phyloP scores from a whole-genome alignment of 768 basidiomycete species.

The Auriscalpium orientale region DNA sequence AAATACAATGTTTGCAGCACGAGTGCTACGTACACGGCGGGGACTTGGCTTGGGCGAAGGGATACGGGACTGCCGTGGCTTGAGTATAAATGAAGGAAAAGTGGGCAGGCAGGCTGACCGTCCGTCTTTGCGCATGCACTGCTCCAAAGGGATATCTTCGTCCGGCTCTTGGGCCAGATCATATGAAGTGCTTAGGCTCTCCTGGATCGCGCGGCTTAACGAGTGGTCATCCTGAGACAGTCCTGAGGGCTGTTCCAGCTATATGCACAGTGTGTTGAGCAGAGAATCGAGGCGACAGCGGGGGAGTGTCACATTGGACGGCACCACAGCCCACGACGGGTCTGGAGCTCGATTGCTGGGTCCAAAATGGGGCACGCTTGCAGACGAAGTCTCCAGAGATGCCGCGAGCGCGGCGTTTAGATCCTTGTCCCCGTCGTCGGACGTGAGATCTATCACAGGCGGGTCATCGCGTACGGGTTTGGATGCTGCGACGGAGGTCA shows the following conservation, averaged over 20 bases:
- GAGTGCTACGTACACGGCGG: conserved; percentile 52
- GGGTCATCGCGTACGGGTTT: conserved; percentile 19
- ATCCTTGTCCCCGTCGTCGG: conserved; percentile 44
- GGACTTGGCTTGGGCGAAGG: conserved; percentile 47
- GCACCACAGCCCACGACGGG: conserved; percentile 63
- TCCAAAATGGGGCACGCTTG: conserved; percentile 34
- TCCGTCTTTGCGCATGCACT: conserved; percentile 46
- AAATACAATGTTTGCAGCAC: conserved; percentile 59
- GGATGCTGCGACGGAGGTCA: conserved; percentile 18
- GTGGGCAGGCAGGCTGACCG: conserved; percentile 35
- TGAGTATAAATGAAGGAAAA: neutral
- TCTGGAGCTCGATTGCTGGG: conserved; percentile 57
- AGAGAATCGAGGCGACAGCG: neutral
- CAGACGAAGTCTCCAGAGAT: conserved; percentile 33
- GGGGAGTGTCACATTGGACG: conserved; percentile 45
- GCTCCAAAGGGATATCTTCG: conserved; percentile 44
- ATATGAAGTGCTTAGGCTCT: conserved; percentile 42
- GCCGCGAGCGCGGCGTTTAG: conserved; percentile 45
- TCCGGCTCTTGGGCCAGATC: conserved; percentile 43
- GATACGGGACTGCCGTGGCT: conserved; percentile 52
- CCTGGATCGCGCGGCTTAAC: conserved; percentile 65
- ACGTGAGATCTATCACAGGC: conserved; percentile 50
- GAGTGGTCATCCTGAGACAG: conserved; percentile 50
- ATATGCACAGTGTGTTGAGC: neutral
- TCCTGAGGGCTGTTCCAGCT: conserved; percentile 19